phyloP scores from a whole-genome alignment of 176 grass and related monocot species.

The Thalia dealbata region DNA sequence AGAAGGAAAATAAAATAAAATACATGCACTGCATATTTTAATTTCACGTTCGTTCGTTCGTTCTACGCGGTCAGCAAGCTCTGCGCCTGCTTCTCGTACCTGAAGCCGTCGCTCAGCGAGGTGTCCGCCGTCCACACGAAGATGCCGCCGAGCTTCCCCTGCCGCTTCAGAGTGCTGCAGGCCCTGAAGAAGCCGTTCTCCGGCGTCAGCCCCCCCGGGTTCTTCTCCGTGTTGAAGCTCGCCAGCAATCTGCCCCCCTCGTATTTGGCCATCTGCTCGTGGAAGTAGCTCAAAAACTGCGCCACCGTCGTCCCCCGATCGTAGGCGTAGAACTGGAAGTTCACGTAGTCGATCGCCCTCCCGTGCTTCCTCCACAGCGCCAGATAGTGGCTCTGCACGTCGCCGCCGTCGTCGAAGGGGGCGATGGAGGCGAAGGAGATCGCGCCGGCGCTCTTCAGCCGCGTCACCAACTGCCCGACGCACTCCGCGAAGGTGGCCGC shows the following conservation, averaged over 20 bases:
- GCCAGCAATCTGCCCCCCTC: neutral
- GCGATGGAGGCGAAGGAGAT: conserved; percentile 9
- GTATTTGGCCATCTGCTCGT: neutral
- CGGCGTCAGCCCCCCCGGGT: neutral
- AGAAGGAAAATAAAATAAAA: too few species aligned
- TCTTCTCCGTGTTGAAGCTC: neutral
- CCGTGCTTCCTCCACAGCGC: conserved; percentile 8
- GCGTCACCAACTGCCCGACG: conserved; percentile 2
- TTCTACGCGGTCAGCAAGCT: neutral
- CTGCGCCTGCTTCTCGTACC: neutral
- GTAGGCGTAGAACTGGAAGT: conserved; percentile 18
- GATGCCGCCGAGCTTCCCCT: conserved; percentile 8
- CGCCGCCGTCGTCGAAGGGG: neutral
- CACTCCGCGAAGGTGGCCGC: conserved; percentile 5
- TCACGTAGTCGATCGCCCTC: conserved; percentile 7
- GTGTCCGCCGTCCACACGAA: conserved; percentile 4
- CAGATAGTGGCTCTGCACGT: neutral
- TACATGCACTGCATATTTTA: too few species aligned
- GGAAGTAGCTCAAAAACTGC: conserved; percentile 8
- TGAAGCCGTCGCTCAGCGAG: conserved; percentile 1
- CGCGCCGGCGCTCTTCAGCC: neutral
- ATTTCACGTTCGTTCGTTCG: too few species aligned
- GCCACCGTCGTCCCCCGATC: neutral
- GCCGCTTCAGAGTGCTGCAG: neutral
- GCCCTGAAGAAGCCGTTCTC: neutral